phyloP scores from a whole-genome alignment of 2,329 filamentous ascomycete species.

The Talaromyces sp. region DNA sequence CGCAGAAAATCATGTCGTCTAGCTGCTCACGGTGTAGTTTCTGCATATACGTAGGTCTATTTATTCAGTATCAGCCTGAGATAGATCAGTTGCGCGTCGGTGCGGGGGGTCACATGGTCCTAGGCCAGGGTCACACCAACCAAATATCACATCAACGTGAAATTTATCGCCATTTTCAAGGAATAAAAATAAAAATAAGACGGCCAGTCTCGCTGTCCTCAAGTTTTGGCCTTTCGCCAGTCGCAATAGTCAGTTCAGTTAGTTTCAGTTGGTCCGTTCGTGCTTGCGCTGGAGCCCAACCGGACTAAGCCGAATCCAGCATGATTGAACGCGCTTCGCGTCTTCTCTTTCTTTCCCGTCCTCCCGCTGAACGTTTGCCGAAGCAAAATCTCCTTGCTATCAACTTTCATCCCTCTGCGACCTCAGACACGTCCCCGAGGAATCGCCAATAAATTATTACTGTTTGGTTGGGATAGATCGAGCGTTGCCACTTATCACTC shows the following conservation, averaged over 20 bases:
- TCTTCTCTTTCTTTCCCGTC: slow-evolving; percentile 1
- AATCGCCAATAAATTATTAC: neutral
- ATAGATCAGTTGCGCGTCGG: neutral
- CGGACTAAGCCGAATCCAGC: slow-evolving; percentile 6
- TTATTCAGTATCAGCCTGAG: neutral
- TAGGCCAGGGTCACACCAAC: neutral
- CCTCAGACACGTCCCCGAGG: neutral
- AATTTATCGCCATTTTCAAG: neutral
- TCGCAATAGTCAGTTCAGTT: neutral
- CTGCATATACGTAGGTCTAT: neutral
- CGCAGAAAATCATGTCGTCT: neutral
- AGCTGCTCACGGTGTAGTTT: neutral
- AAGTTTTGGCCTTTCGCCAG: neutral
- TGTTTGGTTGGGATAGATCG: neutral
- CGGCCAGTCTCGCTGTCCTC: neutral
- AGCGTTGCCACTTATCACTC: neutral
- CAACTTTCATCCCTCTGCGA: neutral
- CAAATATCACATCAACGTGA: neutral
- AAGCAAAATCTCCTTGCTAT: neutral
- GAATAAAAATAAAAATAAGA: neutral
- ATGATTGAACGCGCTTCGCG: slow-evolving; percentile 14
- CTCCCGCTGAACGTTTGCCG: neutral
- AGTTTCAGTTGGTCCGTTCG: neutral
- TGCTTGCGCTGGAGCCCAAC: neutral
- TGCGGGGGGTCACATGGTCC: neutral